Base-by-base conservation (phyloP, 306 rosid genomes). In the Casuarina equisetifolia region DNA sequence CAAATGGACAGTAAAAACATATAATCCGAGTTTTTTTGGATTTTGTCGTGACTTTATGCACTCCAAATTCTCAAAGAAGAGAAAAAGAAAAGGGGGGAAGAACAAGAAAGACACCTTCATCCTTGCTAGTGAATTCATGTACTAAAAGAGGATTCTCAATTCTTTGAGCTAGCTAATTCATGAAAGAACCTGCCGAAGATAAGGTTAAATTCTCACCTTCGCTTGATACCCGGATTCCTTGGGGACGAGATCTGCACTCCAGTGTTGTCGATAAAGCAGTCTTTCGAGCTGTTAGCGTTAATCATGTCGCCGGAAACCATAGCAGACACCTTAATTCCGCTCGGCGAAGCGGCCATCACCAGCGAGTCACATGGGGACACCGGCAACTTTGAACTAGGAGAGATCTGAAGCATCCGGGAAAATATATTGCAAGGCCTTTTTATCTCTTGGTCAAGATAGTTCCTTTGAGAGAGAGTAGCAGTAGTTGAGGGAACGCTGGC, bases 391-490 rank as follows among this genome's bases (percentile, higher is more conserved):
- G 86, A 55, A 78, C 75, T 80, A 10, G 96, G 94, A 69, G 96
- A 90, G 94, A 94, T 94, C 97, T 94, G 96, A 86, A 90, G 87
- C 91, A 92, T 86, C 50, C 88, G 80, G 4, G 98, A 92, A 82
- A 94, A 90, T 82, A 86, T 86, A 81, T 88, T 89, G 43, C 81
- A 78, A 45, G 90, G 83, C 72, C 80, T 53, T 46, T 63, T 82
- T 43, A 50, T 73, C 39, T 77, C 76, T 35, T 73, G 73, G 45
- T 76, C 77, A 67, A 70, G 53, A 70, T 69, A 45, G 45, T 77
- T 77, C 6, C 74, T 84, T 8, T 64, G 70, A 40, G 70, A 54
- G 58, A 78, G 75, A 75, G 54, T 9, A 71, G 78, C 1, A 70
- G 13, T 66, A 32, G 49, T 43, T 63, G 40, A 17, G 32, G 12